Percentiles rank a stretch among this genome's conserved stretches.
Evolutionary conservation across 2,329 filamentous ascomycete species (phyloP).

Genomic region (Xylariaceae sp.): DNA sequence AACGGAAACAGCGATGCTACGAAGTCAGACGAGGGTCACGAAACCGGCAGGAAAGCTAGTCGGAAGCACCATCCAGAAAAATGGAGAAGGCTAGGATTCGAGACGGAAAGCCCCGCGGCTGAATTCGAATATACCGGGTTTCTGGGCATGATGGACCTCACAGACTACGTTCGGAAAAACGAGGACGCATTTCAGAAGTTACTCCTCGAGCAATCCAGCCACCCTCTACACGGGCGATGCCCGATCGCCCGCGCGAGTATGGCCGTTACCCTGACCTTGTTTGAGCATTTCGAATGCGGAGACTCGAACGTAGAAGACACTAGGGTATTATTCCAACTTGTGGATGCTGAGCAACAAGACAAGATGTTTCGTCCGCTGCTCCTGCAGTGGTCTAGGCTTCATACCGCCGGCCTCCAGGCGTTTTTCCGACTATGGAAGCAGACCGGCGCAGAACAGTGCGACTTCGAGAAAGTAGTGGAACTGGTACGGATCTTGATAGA

Average conservation of each 20-base stretch:
- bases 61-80: constrained; percentile 80
- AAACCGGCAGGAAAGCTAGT: constrained; percentile 52
- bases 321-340: constrained; percentile 67
- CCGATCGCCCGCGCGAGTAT: constrained; percentile 83
- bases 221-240: constrained; percentile 66
- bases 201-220: constrained; percentile 79
- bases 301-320: constrained; percentile 73
- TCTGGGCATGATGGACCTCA: constrained; percentile 94
- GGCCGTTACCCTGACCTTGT: constrained; percentile 79
- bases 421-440: constrained; percentile 93
- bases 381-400: constrained; percentile 87
- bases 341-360: constrained; percentile 78
- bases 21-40: constrained; percentile 35
- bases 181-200: constrained; percentile 91
- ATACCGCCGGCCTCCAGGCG: constrained; percentile 76
- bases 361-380: constrained; percentile 80
- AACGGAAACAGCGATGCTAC: constrained; percentile 30
- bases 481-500: constrained; percentile 85
- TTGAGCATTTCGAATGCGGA: constrained; percentile 93
- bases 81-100: constrained; percentile 88
- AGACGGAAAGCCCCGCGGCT: constrained; percentile 76
- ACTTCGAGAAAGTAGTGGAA: constrained; percentile 91
- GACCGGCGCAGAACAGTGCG: constrained; percentile 75
- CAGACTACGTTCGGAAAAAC: constrained; percentile 86
- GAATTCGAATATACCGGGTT: constrained; percentile 87